A percentile compares a stretch with the other conserved stretches of the same genome.
Evolutionary conservation across 768 basidiomycete species (phyloP).

Genomic region (Leccinum longicurvipes): DNA sequence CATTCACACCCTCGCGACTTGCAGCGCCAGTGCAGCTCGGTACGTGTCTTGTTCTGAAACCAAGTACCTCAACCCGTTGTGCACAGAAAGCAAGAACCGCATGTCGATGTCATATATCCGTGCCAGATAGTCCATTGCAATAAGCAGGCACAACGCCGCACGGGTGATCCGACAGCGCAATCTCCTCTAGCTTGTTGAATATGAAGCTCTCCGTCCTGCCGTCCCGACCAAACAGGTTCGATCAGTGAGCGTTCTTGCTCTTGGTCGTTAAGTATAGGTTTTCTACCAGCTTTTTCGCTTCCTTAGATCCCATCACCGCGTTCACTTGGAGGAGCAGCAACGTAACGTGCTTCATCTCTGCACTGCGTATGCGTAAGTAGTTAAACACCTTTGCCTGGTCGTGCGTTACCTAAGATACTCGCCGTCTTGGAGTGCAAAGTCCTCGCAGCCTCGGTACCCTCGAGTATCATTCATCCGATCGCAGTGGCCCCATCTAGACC

Average conservation of each 20-base stretch:
- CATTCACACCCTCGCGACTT: conserved; percentile 96
- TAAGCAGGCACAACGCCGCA: no score
- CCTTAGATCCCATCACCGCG: conserved; percentile 68
- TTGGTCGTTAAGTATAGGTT: conserved; percentile 92
- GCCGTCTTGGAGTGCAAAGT: conserved; percentile 97
- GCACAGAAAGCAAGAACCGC: conserved; percentile 93
- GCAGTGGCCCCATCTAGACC: conserved; percentile 95
- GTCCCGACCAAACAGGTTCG: conserved; percentile 70
- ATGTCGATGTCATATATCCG: conserved; percentile 79
- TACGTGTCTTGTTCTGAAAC: conserved; percentile 85
- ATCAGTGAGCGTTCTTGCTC: conserved; percentile 79
- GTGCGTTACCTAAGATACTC: no score
- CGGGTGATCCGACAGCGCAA: no score
- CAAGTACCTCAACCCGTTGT: conserved; percentile 94
- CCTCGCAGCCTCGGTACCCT: conserved; percentile 91
- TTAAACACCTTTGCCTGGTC: conserved; percentile 99
- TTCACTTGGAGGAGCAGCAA: conserved; percentile 85
- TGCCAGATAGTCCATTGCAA: conserved; percentile 89
- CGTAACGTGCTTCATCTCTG: conserved; percentile 91
- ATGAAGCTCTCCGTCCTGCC: conserved; percentile 95
- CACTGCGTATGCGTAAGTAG: conserved; percentile 98
- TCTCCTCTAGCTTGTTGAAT: no score
- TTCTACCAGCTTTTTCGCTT: conserved; percentile 78
- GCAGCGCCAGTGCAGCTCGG: conserved; percentile 84
- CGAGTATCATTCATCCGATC: conserved; percentile 99